A percentile compares a stretch with the other conserved stretches of the same genome.
phyloP scores from a whole-genome alignment of 306 rosid genomes.

The Prunus mume region DNA sequence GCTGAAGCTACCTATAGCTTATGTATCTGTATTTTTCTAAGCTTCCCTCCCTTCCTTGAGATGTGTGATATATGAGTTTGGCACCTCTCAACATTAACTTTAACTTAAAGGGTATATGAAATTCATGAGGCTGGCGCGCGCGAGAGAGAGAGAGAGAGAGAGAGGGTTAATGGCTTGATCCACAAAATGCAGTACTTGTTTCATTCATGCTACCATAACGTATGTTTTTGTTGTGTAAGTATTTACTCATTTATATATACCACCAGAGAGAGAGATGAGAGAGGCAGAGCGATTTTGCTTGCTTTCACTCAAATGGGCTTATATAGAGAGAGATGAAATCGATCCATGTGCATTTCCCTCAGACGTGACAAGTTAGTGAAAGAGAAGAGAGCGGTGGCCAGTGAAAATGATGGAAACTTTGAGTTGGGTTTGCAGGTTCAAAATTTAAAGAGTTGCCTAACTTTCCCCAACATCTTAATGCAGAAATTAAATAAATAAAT shows the following conservation, averaged over 20 bases:
- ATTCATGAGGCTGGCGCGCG: background rate
- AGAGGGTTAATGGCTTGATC: too few relatives aligned
- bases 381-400: background rate
- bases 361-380: background rate
- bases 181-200: too few relatives aligned
- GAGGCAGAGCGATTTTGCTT: too few relatives aligned
- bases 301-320: too few relatives aligned
- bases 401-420: background rate
- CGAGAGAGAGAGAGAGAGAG: background rate
- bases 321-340: too few relatives aligned
- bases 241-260: background rate
- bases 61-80: slow-evolving; percentile 12
- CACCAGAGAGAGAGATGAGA: too few relatives aligned
- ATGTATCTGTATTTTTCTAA: slow-evolving; percentile 33
- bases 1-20: slow-evolving; percentile 13
- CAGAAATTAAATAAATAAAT: slow-evolving; percentile 20
- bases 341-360: background rate
- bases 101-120: background rate
- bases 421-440: background rate
- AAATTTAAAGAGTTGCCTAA: slow-evolving; percentile 2
- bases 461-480: slow-evolving; percentile 12
- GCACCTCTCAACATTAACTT: background rate
- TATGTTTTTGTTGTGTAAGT: too few relatives aligned
- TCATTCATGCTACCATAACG: too few relatives aligned
- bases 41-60: slow-evolving; percentile 12